Evolutionary conservation across 1,284 basidiomycete species (phyloP).

Genomic region (Puccinia novopanici): DNA sequence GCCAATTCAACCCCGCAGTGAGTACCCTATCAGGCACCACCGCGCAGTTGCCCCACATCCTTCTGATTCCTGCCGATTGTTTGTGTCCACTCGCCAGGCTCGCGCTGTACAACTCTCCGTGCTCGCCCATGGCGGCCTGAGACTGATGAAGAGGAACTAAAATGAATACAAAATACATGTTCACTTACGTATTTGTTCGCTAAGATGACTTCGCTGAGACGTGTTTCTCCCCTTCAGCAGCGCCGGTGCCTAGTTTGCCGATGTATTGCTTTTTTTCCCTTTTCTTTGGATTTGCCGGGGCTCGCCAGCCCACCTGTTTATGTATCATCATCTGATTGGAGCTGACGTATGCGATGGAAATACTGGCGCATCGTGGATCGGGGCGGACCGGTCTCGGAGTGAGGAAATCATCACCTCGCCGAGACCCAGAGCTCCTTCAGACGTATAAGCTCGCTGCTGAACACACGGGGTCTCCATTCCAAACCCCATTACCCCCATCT

Average conservation of each 20-base stretch:
- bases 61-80: too few relatives aligned
- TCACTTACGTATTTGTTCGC: too few relatives aligned
- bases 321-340: background rate
- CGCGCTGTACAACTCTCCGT: too few relatives aligned
- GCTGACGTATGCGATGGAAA: background rate
- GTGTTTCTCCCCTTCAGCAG: background rate
- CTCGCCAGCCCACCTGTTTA: slow-evolving; percentile 5
- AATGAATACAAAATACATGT: background rate
- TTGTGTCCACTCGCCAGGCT: too few relatives aligned
- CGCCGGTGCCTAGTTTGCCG: background rate
- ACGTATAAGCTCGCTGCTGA: slow-evolving; percentile 1
- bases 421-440: background rate
- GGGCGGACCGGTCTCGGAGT: slow-evolving; percentile 10
- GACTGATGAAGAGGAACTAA: background rate
- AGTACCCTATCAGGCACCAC: too few relatives aligned
- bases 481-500: background rate
- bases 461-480: background rate
- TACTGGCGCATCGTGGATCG: background rate
- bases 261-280: background rate
- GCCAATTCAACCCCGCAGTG: background rate
- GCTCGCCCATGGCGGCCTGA: too few relatives aligned
- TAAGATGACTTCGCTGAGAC: background rate
- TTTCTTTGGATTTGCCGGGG: background rate
- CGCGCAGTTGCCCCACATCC: too few relatives aligned
- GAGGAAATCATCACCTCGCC: background rate